Evolutionary conservation across 164 flowering plant species (phyloP), one percentile per base, ranked within the genome.

Genomic region (Piper longum): DNA sequence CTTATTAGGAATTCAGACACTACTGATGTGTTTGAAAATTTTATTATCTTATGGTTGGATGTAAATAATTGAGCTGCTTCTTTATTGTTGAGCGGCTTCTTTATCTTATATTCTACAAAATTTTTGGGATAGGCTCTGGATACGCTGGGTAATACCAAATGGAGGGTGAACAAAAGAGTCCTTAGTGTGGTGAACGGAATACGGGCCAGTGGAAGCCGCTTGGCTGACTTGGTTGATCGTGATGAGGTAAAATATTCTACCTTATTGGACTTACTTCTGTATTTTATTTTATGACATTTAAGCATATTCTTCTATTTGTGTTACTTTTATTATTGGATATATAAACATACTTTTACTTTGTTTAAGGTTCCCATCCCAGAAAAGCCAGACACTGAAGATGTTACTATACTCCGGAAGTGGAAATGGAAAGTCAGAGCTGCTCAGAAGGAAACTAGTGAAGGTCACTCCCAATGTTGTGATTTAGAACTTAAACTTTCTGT

Each of bases 401-500:
- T 83, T 74, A 64, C 77, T 62, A 75, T 74, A 69, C 71, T 78
- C 26, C 76, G 67, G 71, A 84, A 83, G 65, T 93, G 99, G 99
- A 93, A 75, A 73, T 90, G 99, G 97, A 82, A 85, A 74, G 67
- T 85, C 4, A 87, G 75, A 69, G 59, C 69, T 59, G 81, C 66
- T n/a, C 85, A 83, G 73, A 93, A 88, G 75, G 85, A 84, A 72
- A 93, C 90, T 67, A 80, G 75, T 54, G 96, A 93, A 80, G 80
- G 83, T 69, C 92, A 90, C 80, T 84, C 96, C 39, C 95, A 83
- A 67, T 85, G 95, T 8, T 93, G 99, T 68, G 92, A 90, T 73
- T 60, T 79, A 63, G 99, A 88, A 76, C 95, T 93, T 66, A 93
- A 93, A 81, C 95, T 93, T 69, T 70, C 89, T 67, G 97, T 93